Evolutionary conservation across 805 yeast species (phyloP), one percentile per base, ranked within the genome.

Genomic region (Saitoella complicata): DNA sequence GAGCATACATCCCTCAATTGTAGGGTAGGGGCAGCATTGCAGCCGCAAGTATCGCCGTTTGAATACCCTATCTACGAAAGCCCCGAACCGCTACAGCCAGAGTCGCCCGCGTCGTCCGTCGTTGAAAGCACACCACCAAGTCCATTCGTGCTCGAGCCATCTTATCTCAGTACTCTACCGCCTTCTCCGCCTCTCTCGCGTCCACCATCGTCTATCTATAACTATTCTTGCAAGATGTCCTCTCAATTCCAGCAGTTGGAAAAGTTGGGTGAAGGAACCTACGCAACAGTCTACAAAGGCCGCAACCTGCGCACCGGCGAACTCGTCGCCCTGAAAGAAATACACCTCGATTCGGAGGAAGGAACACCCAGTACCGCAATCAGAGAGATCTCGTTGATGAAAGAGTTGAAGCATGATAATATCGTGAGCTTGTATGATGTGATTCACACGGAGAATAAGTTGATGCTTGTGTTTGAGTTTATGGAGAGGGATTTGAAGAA

Each of bases 321-420:
- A 45, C 70, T 87, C 12, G 98, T 91, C 12, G 98, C 98, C 0
- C 68, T 91, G 55, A 91, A 91, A 60, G 97, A 91, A 61, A 91
- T 91, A 64, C 82, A 81, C 55, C 69, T 88, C 49, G 98, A 91
- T 58, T 80, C 93, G 43, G 98, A 91, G 58, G 96, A 91, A 65
- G 98, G 98, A 36, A 93, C 97, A 1, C 98, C 98, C 6, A 85
- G 95, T 5, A 91, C 98, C 1, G 98, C 98, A 2, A 88, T 88
- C 55, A 73, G 98, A 51, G 98, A 88, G 63, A 88, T 88, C 50
- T 88, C 97, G 4, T 68, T 88, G 47, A 80, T 88, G 85, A 88
- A 88, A 63, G 98, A 88, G 63, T 70, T 88, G 48, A 84, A 83
- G 59, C 94, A 87, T 60, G 94, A 82, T 52, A 88, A 88, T 61